Base-by-base conservation (phyloP, 768 basidiomycete species). In the Termitomyces bulborhizus region DNA sequence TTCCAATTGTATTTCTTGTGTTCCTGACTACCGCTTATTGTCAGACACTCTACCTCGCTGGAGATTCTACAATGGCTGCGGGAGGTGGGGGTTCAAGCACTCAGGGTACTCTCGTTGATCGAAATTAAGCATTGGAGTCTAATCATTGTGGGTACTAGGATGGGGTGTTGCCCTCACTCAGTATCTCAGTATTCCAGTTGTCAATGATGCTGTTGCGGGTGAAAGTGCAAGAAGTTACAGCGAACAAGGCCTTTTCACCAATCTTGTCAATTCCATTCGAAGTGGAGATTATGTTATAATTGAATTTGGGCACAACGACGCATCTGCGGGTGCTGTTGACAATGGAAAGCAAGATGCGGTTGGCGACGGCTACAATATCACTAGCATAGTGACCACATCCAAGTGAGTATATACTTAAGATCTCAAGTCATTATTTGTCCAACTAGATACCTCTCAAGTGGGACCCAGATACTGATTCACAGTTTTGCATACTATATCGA, bases 251-350 rank as follows among this genome's bases (percentile, higher is more conserved):
- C 68, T 73, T 13, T 79, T 80, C 62, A 70, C 69, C n/a, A 71
- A 69, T 7, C 63, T 78, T 37, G 69, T 75, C 54, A 72, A 74
- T 60, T 69, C 69, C 3, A 71, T 66, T 2, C 70, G 72, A 53
- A 54, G 63, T 18, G 73, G 73, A 6, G 75, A 76, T 56, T 75
- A 70, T 62, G 76, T 75, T 21, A 62, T 78, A 52, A 74, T 77
- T 48, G 71, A 74, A 54, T 77, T 80, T 50, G 78, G 77, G 4
- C 79, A 79, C 60, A 80, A 79, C 58, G 78, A 79, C 56, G 73
- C 71, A 4, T 60, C 65, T 26, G 63, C 71, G 13, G 54, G 40
- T 13, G 29, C 58, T 26, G 11, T 53, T n/a, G 76, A 78, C 58
- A 76, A 76, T 58, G 76, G 76, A 9, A 65, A 72, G 41, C 67